Percentiles rank a stretch among this genome's conserved stretches.
Evolutionary conservation across 305 asterid genomes (phyloP).

Genomic region (Petunia hybrid): DNA sequence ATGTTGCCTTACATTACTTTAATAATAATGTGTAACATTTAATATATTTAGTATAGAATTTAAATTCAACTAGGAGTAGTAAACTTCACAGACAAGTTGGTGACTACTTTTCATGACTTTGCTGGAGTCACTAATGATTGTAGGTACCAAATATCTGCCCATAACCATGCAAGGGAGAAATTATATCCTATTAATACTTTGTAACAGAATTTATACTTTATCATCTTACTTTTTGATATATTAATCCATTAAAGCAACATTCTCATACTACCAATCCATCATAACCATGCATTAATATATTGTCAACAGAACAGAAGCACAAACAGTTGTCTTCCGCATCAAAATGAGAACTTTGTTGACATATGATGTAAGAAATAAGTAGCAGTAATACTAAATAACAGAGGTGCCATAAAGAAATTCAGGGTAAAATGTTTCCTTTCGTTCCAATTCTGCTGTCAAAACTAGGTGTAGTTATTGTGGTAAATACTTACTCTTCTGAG

Average conservation of each 20-base stretch:
- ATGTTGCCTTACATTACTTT: slow-evolving; percentile 31
- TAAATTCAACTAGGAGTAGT: neutral
- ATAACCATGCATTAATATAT: neutral
- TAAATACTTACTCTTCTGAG: neutral
- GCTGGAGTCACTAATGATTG: too few relatives aligned
- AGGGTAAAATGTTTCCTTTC: neutral
- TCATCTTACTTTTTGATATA: neutral
- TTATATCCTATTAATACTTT: neutral
- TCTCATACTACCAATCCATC: neutral
- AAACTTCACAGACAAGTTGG: slow-evolving; percentile 24
- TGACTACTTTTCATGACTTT: neutral
- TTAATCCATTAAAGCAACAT: neutral
- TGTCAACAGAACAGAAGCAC: neutral
- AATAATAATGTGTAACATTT: neutral
- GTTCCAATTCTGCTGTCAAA: slow-evolving; percentile 25
- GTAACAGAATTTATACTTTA: neutral
- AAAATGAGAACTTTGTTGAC: neutral
- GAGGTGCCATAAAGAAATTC: neutral
- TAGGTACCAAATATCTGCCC: neutral
- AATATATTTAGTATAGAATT: neutral
- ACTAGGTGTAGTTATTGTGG: neutral
- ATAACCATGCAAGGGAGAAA: neutral
- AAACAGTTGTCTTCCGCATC: neutral
- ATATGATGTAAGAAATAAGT: neutral
- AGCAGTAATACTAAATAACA: too few relatives aligned